Evolutionary conservation across 331 rosid species (phyloP), one percentile per base, ranked within the genome.

Genomic region (Rosa hybrid): DNA sequence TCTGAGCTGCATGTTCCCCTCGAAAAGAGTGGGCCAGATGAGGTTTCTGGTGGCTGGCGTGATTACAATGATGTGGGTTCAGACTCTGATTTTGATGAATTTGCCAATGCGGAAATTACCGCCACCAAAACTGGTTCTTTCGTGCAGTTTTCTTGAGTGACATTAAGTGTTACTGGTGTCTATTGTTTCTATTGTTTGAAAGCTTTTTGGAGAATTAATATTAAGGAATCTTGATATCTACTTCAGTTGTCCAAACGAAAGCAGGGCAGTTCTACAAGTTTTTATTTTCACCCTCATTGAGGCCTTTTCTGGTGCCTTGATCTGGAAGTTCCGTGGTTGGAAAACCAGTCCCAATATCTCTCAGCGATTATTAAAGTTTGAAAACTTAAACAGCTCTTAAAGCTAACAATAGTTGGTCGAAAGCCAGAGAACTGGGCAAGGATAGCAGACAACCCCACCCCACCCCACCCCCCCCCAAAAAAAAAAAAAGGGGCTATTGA

Each of bases 21-120:
- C 42, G 78, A 81, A 42, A 83, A 76, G 71, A 84, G 16, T 80
- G 88, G 71, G 74, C 85, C 81, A 54, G 90, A 81, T 21, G 86
- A 74, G 72, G 85, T 84, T 74, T 88, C 87, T 14, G 85, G 80
- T 60, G 88, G 86, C 70, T 86, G 89, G 92, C 56, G 45, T 68
- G 91, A 84, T n/a, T 78, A 72, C 63, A 30, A 90, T 51, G 92
- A 75, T 18, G 74, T 84, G 84, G 89, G 54, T 78, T 89, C 91
- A 2, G 98, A 92, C 86, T 96, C 98, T 20, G 98, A 96, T 85
- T 82, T 86, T 69, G 94, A 96, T 34, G 97, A 89, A 50, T 88
- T 89, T 50, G 91, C 85, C 82, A 77, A 88, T 48, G 42, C 78
- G 63, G 90, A 84, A 67, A 38, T 88, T 76, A 93, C 91, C 42